These are phyloP conservation scores for Monilinia vaccinii-corymbosi DNA, from an alignment of 2,329 filamentous ascomycete species.

Conservation along the genomic window DNA sequence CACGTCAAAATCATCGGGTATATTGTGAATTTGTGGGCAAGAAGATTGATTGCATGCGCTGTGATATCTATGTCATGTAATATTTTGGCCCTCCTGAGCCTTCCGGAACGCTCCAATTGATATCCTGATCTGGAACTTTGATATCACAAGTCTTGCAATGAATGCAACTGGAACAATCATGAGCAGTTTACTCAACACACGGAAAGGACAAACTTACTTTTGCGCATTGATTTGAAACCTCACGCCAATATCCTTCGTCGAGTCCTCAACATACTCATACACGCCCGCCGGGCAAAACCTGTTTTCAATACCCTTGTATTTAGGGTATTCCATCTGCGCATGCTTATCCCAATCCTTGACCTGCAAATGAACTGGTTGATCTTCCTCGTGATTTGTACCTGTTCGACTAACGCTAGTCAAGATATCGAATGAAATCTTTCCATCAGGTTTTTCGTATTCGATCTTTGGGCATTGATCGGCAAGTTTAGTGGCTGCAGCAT, in stretches of 20 bases:
- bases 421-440: conserved; percentile 91
- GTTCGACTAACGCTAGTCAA: conserved; percentile 90
- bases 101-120: conserved; percentile 34
- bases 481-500: conserved; percentile 68
- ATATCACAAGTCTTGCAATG: conserved; percentile 99
- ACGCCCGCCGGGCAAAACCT: conserved; percentile 95
- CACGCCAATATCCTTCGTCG: conserved; percentile 76
- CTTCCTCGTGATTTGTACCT: conserved; percentile 97
- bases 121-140: conserved; percentile 92
- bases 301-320: conserved; percentile 88
- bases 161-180: conserved; percentile 63
- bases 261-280: conserved; percentile 96
- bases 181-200: neutral
- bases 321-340: conserved; percentile 71
- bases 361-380: conserved; percentile 92
- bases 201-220: conserved; percentile 57
- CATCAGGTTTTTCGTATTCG: conserved; percentile 93
- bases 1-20: neutral
- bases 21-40: neutral
- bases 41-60: neutral
- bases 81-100: conserved; percentile 74
- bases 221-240: conserved; percentile 96
- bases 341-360: conserved; percentile 94
- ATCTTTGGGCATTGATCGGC: conserved; percentile 80
- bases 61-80: conserved; percentile 45